Base-by-base conservation (phyloP, 768 basidiomycete species). In the Tulasnella sp. region DNA sequence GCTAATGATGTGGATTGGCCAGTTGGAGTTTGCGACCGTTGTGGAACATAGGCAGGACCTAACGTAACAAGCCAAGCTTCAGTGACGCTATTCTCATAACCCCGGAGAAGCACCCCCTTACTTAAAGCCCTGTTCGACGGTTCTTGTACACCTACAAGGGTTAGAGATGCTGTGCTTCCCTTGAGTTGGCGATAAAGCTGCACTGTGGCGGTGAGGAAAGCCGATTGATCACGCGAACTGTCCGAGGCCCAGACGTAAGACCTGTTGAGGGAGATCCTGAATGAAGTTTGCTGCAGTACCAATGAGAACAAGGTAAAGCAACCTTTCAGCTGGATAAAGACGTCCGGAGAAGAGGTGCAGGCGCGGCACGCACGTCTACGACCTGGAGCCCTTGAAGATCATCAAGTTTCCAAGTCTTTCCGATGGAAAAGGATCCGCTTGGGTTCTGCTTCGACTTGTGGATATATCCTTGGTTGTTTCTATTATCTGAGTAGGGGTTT, bases 361-460 rank as follows among this genome's bases (percentile, higher is more conserved):
- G n/a, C 2, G 87, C 92, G 83, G 84, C 18, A 83, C 85, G 80
- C 74, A 97, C 96, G 83, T 88, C 89, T 46, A 89, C 80, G 72
- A 97, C 92, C 81, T 97, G 92, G 71, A 99, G 84, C 52, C 87
- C 91, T 81, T 93, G 90, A 82, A 99, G 88, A 85, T 98, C 97
- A 58, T 90, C 85, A 74, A 99, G 86, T 80, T 87, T 89, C 98
- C 98, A 99, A 1, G 97, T 95, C 87, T 99, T 99, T 8, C 98
- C 98, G 73, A 99, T 95, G 10, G 96, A 98, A 85, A 97, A 99
- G 0, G 95, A 90, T 44, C 94, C 93, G 84, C 98, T 99, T 62
- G 92, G 92, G 84, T 99, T 99, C 81, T 95, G 87, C 86, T 99
- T 99, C 1, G 97, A 96, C 86, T 99, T 99, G 89, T 99, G 97